These are phyloP conservation scores for Amanita inopinata DNA, from an alignment of 768 basidiomycete species.

Conservation along the genomic window DNA sequence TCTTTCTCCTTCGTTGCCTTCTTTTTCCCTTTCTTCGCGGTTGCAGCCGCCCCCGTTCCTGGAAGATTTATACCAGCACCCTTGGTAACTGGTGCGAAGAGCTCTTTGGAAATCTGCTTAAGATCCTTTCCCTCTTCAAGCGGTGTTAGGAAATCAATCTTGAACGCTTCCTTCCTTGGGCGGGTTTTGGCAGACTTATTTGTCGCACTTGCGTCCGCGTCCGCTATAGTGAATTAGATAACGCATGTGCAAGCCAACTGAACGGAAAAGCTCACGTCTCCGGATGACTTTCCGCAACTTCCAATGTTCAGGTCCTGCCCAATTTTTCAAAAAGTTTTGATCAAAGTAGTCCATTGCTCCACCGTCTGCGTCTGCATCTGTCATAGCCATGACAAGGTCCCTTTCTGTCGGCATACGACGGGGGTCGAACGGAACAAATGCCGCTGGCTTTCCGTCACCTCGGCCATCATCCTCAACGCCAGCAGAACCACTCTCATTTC, in stretches of 20 bases:
- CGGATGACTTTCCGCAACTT: slow-evolving; percentile 78
- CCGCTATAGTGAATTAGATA: too few species aligned
- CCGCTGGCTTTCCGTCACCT: slow-evolving; percentile 29
- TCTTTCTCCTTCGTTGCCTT: slow-evolving; percentile 40
- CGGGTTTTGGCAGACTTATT: slow-evolving; percentile 42
- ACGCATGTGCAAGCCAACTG: too few species aligned
- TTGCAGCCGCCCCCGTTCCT: slow-evolving; percentile 33
- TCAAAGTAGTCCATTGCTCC: slow-evolving; percentile 87
- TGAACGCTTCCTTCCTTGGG: slow-evolving; percentile 74
- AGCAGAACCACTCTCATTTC: slow-evolving; percentile 35
- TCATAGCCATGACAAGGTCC: slow-evolving; percentile 83
- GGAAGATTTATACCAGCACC: slow-evolving; percentile 62
- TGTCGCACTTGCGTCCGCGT: slow-evolving; percentile 30
- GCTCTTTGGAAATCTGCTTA: slow-evolving; percentile 54
- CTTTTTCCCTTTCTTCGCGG: slow-evolving; percentile 36
- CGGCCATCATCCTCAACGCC: slow-evolving; percentile 32
- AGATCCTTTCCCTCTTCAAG: slow-evolving; percentile 45
- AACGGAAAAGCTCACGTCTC: slow-evolving; percentile 42
- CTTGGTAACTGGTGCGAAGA: slow-evolving; percentile 72
- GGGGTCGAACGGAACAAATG: slow-evolving; percentile 78
- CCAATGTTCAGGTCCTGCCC: slow-evolving; percentile 99
- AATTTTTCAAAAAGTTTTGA: slow-evolving; percentile 77
- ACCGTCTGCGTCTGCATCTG: slow-evolving; percentile 43
- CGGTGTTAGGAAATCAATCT: slow-evolving; percentile 68
- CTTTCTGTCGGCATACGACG: slow-evolving; percentile 64